These are phyloP conservation scores for Acanthochlamys bracteata DNA, from an alignment of 106 monocot genomes.

Conservation along the genomic window DNA sequence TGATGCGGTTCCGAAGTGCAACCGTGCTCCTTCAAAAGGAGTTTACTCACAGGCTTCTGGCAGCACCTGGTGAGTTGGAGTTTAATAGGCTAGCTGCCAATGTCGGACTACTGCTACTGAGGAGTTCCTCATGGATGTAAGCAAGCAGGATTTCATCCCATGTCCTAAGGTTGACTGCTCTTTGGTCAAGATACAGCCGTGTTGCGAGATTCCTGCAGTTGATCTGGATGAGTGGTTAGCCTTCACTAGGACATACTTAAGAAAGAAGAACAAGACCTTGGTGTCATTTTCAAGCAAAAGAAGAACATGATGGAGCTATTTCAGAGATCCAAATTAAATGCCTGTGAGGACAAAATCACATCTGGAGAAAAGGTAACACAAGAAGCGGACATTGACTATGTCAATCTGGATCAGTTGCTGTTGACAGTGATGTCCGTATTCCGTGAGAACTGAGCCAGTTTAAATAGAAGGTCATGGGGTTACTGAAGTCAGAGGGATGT, in stretches of 20 bases:
- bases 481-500: slow-evolving; percentile 46
- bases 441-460: slow-evolving; percentile 20
- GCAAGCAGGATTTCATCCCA: slow-evolving; percentile 78
- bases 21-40: slow-evolving; percentile 87
- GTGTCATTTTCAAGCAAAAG: slow-evolving; percentile 90
- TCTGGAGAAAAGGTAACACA: background rate
- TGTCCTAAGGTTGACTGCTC: slow-evolving; percentile 79
- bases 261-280: slow-evolving; percentile 79
- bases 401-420: slow-evolving; percentile 6
- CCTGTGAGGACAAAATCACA: background rate
- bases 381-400: background rate
- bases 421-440: slow-evolving; percentile 8
- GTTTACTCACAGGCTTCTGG: slow-evolving; percentile 61
- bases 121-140: slow-evolving; percentile 62
- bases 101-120: slow-evolving; percentile 54
- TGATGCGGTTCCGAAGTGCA: slow-evolving; percentile 43
- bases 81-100: slow-evolving; percentile 75
- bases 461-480: slow-evolving; percentile 52
- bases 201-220: slow-evolving; percentile 20
- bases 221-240: slow-evolving; percentile 79
- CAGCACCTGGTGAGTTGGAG: slow-evolving; percentile 64
- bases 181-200: slow-evolving; percentile 54
- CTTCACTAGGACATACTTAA: slow-evolving; percentile 61
- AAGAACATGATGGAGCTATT: slow-evolving; percentile 44
- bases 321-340: slow-evolving; percentile 6